These are phyloP conservation scores for Adansonia rubrostipa DNA, from an alignment of 441 rosid genomes.

Conservation along the genomic window DNA sequence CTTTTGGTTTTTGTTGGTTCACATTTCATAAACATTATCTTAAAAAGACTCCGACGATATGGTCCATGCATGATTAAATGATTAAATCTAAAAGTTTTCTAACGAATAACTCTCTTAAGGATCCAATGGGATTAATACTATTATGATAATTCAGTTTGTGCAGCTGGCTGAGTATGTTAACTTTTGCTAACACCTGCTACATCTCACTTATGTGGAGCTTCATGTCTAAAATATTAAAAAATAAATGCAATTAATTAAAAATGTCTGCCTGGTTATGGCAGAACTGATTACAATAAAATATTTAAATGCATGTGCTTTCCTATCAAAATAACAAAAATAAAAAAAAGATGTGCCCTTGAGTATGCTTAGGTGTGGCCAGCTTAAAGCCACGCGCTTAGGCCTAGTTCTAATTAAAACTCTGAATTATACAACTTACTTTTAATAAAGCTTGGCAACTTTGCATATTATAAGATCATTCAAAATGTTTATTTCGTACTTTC, in stretches of 20 bases:
- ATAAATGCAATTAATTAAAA: background rate
- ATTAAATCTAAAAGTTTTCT: constrained; percentile 16
- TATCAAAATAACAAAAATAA: background rate
- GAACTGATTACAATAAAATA: background rate
- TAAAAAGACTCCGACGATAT: constrained; percentile 21
- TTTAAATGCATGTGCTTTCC: constrained; percentile 8
- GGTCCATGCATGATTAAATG: constrained; percentile 18
- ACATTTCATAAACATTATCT: constrained; percentile 8
- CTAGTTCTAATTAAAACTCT: background rate
- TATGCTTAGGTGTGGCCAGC: background rate
- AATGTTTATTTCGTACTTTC: background rate
- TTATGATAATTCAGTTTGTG: constrained; percentile 27
- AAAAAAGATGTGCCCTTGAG: background rate
- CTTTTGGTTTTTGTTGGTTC: constrained; percentile 21
- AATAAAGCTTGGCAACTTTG: background rate
- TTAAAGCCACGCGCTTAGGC: background rate
- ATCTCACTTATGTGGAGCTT: background rate
- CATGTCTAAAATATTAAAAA: background rate
- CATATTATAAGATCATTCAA: background rate
- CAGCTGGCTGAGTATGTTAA: constrained; percentile 23
- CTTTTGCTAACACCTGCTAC: constrained; percentile 30
- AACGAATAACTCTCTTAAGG: background rate
- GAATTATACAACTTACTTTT: background rate
- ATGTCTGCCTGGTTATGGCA: constrained; percentile 7
- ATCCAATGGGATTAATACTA: background rate